phyloP scores from a whole-genome alignment of 2,329 filamentous ascomycete species.

The Pseudogymnoascus verrucosus region DNA sequence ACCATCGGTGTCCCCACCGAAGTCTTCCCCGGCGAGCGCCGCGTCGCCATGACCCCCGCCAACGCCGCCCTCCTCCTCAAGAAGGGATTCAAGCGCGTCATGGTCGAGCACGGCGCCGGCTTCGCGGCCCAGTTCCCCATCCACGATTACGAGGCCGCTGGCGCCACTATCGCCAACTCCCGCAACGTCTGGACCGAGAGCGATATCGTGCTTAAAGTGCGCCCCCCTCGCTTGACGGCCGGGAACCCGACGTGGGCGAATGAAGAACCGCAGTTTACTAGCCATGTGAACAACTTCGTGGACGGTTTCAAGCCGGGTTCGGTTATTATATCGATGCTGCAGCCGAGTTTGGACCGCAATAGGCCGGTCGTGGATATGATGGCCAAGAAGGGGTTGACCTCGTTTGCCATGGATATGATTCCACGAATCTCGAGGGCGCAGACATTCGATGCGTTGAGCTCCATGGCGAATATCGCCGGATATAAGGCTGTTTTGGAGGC shows the following conservation, averaged over 20 bases:
- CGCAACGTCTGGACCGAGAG: constrained; percentile 63
- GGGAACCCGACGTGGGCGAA: not conserved
- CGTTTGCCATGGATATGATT: constrained; percentile 89
- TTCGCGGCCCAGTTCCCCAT: constrained; percentile 69
- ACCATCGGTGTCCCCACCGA: constrained; percentile 75
- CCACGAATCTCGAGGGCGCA: constrained; percentile 84
- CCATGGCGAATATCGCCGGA: constrained; percentile 90
- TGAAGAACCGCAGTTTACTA: constrained; percentile 35
- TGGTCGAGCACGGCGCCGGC: constrained; percentile 78
- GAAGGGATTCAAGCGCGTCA: constrained; percentile 70
- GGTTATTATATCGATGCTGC: constrained; percentile 74
- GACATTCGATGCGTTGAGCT: constrained; percentile 77
- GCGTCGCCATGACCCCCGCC: constrained; percentile 76
- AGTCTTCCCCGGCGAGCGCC: constrained; percentile 68
- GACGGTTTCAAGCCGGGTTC: constrained; percentile 59
- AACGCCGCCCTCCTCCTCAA: constrained; percentile 77
- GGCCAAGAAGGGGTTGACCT: constrained; percentile 60
- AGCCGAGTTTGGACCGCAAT: constrained; percentile 63
- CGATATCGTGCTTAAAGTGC: constrained; percentile 78
- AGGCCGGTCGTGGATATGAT: constrained; percentile 65
- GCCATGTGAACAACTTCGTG: constrained; percentile 46
- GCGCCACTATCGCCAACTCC: constrained; percentile 66
- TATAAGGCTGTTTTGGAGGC: constrained; percentile 90
- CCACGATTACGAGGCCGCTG: constrained; percentile 66
- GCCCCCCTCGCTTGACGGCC: constrained; percentile 51